phyloP scores from a whole-genome alignment of 331 rosid species.

The Acacia pycnantha region DNA sequence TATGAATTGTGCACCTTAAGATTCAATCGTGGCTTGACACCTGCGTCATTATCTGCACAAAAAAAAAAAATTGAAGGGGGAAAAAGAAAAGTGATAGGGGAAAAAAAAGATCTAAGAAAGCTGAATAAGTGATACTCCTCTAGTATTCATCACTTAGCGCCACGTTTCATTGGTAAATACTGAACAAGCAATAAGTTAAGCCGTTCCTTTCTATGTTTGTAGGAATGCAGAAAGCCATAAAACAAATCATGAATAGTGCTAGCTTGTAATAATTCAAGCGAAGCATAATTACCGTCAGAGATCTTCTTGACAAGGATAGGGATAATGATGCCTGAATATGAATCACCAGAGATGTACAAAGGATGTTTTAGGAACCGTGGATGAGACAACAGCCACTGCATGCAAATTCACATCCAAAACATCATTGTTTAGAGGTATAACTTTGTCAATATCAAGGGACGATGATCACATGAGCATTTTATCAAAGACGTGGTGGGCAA shows the following conservation, averaged over 20 bases:
- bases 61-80: neutral
- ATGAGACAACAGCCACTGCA: conserved; percentile 20
- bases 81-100: neutral
- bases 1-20: neutral
- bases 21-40: conserved; percentile 4
- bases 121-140: neutral
- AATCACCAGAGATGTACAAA: conserved; percentile 7
- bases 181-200: no score
- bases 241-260: neutral
- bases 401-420: neutral
- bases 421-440: neutral
- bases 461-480: neutral
- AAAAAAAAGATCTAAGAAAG: neutral
- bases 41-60: conserved; percentile 15
- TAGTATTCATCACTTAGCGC: no score
- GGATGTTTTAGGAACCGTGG: neutral
- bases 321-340: conserved; percentile 15
- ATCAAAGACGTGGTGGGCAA: neutral
- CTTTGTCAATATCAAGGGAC: neutral
- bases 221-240: neutral
- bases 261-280: neutral
- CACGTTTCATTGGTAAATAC: no score
- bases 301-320: neutral
- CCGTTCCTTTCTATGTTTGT: neutral
- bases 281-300: neutral